Conservation (phyloP, 257 asterid species). For the Sherardia arvensis region DNA sequence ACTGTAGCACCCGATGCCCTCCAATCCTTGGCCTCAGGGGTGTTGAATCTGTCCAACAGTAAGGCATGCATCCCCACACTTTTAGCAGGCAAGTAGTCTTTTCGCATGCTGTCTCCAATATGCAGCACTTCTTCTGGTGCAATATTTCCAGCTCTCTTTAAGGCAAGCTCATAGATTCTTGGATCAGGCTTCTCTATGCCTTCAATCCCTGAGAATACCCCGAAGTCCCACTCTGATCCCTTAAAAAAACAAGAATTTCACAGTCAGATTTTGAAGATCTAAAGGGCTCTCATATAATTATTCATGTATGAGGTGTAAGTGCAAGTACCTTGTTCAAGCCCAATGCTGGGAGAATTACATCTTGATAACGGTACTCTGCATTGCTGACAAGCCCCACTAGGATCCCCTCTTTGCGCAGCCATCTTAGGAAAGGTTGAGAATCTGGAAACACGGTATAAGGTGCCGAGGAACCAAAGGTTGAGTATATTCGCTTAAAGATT, state of each 20-base stretch:
- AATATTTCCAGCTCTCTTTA: constrained; percentile 78
- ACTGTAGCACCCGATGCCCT: constrained; percentile 74
- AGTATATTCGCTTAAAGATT: constrained; percentile 72
- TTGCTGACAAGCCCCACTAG: constrained; percentile 84
- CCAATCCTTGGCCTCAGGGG: constrained; percentile 71
- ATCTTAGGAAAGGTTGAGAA: constrained; percentile 73
- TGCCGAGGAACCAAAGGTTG: constrained; percentile 90
- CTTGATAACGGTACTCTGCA: constrained; percentile 81
- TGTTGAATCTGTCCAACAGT: constrained; percentile 66
- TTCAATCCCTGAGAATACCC: constrained; percentile 90
- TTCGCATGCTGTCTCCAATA: constrained; percentile 85
- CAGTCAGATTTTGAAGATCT: background rate
- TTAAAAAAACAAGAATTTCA: constrained; percentile 15
- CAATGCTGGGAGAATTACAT: constrained; percentile 89
- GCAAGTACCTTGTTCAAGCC: constrained; percentile 63
- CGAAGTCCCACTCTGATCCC: constrained; percentile 99
- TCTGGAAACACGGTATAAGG: constrained; percentile 76
- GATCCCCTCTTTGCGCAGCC: constrained; percentile 62
- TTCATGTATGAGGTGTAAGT: background rate
- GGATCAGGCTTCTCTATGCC: constrained; percentile 93
- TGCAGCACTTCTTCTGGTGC: constrained; percentile 77
- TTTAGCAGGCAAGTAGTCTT: constrained; percentile 76
- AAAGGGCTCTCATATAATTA: background rate
- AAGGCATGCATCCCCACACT: constrained; percentile 76
- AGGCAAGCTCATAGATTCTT: constrained; percentile 62